These are phyloP conservation scores for Grosmannia clavigera DNA, from an alignment of 2,329 filamentous ascomycete species.

Conservation along the genomic window DNA sequence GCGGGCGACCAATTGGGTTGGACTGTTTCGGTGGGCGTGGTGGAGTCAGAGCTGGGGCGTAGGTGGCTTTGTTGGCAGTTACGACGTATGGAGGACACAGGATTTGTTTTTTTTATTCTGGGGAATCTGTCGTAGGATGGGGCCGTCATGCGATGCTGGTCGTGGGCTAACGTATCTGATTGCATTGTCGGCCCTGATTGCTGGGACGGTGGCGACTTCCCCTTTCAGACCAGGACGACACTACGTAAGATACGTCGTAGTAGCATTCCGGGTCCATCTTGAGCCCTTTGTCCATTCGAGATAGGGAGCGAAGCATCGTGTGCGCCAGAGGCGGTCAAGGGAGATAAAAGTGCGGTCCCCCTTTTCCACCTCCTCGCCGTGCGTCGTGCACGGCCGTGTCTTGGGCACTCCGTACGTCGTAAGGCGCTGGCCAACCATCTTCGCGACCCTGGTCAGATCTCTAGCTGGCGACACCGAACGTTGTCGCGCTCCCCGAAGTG, in stretches of 20 bases:
- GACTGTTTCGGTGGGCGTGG: background rate
- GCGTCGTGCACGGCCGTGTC: background rate
- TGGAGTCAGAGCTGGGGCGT: background rate
- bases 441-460: background rate
- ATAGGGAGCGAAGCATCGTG: background rate
- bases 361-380: background rate
- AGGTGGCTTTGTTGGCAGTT: slow-evolving; percentile 4
- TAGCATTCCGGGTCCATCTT: background rate
- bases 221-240: background rate
- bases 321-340: background rate
- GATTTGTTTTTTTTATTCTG: background rate
- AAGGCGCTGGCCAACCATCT: background rate
- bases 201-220: background rate
- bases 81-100: background rate
- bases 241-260: background rate
- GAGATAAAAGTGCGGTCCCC: background rate
- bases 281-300: background rate
- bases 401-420: background rate
- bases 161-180: background rate
- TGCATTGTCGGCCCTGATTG: background rate
- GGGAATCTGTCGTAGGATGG: background rate
- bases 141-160: background rate
- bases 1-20: background rate
- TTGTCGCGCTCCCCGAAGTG: too few relatives aligned
- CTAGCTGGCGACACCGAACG: too few relatives aligned